A percentile compares a stretch with the other conserved stretches of the same genome.
Conservation (phyloP, 2,329 filamentous ascomycete species). For the Thielaviopsis euricoi region DNA sequence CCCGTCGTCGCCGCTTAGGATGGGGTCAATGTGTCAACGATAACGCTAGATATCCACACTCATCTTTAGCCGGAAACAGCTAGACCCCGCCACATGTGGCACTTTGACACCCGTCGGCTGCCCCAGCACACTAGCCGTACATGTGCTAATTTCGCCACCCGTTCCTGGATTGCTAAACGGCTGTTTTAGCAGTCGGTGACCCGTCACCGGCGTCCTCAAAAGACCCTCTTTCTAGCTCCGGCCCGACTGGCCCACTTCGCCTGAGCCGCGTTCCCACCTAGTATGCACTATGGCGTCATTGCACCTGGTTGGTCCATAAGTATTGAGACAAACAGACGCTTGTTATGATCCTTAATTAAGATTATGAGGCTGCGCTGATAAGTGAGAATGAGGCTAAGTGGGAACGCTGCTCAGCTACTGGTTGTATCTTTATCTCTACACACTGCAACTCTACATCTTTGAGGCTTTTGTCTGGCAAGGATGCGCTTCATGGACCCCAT, state of each 20-base stretch:
- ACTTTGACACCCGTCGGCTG: neutral
- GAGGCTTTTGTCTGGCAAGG: slow-evolving; percentile 9
- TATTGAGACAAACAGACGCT: slow-evolving; percentile 1
- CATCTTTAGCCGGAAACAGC: neutral
- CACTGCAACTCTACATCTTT: slow-evolving; percentile 9
- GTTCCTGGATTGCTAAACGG: slow-evolving; percentile 9
- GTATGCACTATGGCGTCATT: slow-evolving; percentile 11
- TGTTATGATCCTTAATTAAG: slow-evolving; percentile 6
- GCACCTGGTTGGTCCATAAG: slow-evolving; percentile 3
- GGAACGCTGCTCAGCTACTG: slow-evolving; percentile 9
- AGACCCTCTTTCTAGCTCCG: slow-evolving; percentile 8
- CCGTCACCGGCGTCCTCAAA: slow-evolving; percentile 9
- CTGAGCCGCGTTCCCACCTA: slow-evolving; percentile 9
- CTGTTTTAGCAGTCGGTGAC: slow-evolving; percentile 7
- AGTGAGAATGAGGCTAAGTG: slow-evolving; percentile 9
- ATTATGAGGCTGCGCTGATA: slow-evolving; percentile 7
- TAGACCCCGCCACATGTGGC: slow-evolving; percentile 10
- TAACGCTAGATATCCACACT: neutral
- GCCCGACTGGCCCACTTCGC: slow-evolving; percentile 12
- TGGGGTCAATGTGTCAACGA: slow-evolving; percentile 9
- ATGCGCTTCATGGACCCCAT: neutral
- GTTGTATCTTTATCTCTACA: slow-evolving; percentile 3
- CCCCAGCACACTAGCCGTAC: neutral
- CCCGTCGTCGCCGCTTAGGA: neutral
- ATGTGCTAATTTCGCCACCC: slow-evolving; percentile 8